A percentile compares a stretch with the other conserved stretches of the same genome.
Conservation (phyloP, 1,284 basidiomycete species). For the Agaricales sp. region DNA sequence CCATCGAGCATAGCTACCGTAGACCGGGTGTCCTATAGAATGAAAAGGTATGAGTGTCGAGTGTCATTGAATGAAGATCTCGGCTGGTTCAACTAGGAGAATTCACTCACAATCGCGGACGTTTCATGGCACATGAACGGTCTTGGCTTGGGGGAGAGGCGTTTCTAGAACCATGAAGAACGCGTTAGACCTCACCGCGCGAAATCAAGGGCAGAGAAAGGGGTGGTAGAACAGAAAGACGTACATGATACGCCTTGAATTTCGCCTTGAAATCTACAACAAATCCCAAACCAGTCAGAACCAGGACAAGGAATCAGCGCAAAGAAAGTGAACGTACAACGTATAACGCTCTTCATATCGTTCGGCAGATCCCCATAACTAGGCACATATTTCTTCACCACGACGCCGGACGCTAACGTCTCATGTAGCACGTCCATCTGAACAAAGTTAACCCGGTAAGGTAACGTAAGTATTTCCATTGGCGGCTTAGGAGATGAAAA, state of each 20-base stretch:
- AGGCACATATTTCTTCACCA: conserved; percentile 49
- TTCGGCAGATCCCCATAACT: conserved; percentile 53
- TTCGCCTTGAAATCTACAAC: conserved; percentile 40
- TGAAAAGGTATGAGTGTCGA: neutral
- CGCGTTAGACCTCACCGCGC: neutral
- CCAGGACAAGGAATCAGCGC: conserved; percentile 1
- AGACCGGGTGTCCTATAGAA: conserved; percentile 33
- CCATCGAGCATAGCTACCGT: conserved; percentile 34
- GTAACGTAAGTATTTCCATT: neutral
- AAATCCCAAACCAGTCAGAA: conserved; percentile 1
- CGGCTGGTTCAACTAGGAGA: neutral
- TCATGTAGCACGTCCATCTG: conserved; percentile 50
- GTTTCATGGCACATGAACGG: conserved; percentile 42
- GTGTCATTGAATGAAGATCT: neutral
- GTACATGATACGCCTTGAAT: conserved; percentile 37
- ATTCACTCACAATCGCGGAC: conserved; percentile 36
- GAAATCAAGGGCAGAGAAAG: neutral
- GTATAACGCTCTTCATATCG: conserved; percentile 37
- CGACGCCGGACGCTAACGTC: conserved; percentile 47
- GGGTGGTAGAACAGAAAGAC: conserved; percentile 11
- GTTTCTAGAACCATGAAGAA: conserved; percentile 19
- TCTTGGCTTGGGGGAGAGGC: conserved; percentile 32
- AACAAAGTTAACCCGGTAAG: neutral
- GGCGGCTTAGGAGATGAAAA: neutral
- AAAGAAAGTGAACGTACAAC: conserved; percentile 30